A percentile compares a stretch with the other conserved stretches of the same genome.
Conservation (phyloP, 257 asterid species). For the Solanum etuberosum region DNA sequence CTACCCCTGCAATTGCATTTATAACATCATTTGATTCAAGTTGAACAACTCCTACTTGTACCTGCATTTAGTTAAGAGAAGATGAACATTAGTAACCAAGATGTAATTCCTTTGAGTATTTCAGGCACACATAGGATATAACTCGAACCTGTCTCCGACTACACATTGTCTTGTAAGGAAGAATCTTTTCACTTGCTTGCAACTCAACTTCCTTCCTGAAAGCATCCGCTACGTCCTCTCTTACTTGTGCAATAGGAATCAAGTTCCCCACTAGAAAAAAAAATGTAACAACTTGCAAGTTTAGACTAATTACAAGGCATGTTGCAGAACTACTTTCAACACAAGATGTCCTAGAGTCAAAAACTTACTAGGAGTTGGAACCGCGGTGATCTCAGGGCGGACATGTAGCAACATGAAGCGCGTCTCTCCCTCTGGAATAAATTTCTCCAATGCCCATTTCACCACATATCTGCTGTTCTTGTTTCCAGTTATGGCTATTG, state of each 20-base stretch:
- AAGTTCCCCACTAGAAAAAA: conserved; percentile 62
- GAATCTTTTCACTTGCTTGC: conserved; percentile 56
- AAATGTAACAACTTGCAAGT: background rate
- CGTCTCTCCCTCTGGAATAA: conserved; percentile 49
- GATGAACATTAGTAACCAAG: background rate
- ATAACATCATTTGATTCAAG: conserved; percentile 70
- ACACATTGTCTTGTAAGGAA: conserved; percentile 61
- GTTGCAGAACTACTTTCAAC: background rate
- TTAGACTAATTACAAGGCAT: background rate
- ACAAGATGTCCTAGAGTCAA: background rate
- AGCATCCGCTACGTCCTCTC: conserved; percentile 71
- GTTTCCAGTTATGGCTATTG: conserved; percentile 54
- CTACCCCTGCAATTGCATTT: conserved; percentile 35
- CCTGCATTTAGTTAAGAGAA: conserved; percentile 27
- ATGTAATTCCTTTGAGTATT: background rate
- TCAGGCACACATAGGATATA: background rate
- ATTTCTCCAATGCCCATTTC: conserved; percentile 85
- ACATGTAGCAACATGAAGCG: conserved; percentile 56
- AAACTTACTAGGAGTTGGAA: conserved; percentile 83
- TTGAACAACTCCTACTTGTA: conserved; percentile 57
- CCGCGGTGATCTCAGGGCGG: conserved; percentile 40
- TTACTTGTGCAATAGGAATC: conserved; percentile 61
- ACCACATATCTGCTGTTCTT: conserved; percentile 43
- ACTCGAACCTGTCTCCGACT: conserved; percentile 35
- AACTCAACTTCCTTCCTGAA: conserved; percentile 57